A percentile compares a stretch with the other conserved stretches of the same genome.
These are phyloP conservation scores for Celoporthe dispersa DNA, from an alignment of 2,329 filamentous ascomycete species.

Conservation along the genomic window DNA sequence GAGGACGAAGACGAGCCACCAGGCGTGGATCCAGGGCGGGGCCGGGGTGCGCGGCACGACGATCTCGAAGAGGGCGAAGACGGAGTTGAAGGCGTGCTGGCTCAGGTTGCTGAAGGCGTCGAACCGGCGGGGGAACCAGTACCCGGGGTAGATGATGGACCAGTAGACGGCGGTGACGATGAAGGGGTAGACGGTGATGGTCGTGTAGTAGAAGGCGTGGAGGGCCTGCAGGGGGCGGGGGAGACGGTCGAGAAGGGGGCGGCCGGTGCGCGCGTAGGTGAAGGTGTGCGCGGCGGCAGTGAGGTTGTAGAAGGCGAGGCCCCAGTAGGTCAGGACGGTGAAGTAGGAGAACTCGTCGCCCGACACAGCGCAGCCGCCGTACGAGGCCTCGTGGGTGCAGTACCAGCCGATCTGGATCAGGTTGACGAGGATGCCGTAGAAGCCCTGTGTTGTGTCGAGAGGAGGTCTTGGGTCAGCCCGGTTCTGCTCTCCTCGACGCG, in stretches of 20 bases:
- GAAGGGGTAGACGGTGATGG: slow-evolving; percentile 66
- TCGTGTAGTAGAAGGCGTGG: slow-evolving; percentile 68
- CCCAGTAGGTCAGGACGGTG: slow-evolving; percentile 80
- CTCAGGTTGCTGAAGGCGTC: slow-evolving; percentile 69
- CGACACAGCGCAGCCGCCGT: slow-evolving; percentile 50
- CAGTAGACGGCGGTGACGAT: slow-evolving; percentile 75
- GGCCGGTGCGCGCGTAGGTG: slow-evolving; percentile 62
- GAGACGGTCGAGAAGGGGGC: slow-evolving; percentile 61
- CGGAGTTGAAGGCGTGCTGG: slow-evolving; percentile 74
- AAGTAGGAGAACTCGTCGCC: slow-evolving; percentile 76
- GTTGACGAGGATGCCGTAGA: slow-evolving; percentile 73
- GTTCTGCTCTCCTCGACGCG: background rate
- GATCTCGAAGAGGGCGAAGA: slow-evolving; percentile 78
- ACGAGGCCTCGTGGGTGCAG: slow-evolving; percentile 51
- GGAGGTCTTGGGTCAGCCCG: slow-evolving; percentile 5
- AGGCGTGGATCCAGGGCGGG: slow-evolving; percentile 66
- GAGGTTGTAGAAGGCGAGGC: slow-evolving; percentile 77
- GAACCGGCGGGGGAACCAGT: slow-evolving; percentile 58
- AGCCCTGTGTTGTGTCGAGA: slow-evolving; percentile 40
- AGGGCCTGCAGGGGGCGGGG: slow-evolving; percentile 67
- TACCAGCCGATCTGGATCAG: slow-evolving; percentile 72
- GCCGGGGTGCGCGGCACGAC: slow-evolving; percentile 67
- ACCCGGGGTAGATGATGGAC: slow-evolving; percentile 58
- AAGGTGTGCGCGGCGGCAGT: slow-evolving; percentile 70
- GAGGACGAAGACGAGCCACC: slow-evolving; percentile 71